Evolutionary conservation across 2,329 filamentous ascomycete species (phyloP).

Genomic region (Aspergillus piperis): DNA sequence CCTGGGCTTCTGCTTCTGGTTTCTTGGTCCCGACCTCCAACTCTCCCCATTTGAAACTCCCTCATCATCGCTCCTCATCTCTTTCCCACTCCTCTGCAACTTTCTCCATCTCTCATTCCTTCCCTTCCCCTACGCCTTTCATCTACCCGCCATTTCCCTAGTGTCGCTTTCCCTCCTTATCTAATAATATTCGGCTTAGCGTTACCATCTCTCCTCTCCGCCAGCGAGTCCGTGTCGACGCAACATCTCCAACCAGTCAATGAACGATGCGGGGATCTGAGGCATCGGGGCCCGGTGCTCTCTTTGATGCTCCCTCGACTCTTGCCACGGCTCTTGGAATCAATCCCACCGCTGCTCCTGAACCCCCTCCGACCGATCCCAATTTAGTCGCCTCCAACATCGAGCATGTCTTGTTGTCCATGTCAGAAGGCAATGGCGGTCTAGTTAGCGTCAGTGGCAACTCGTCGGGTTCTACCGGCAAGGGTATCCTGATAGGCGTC

Average conservation of each 20-base stretch:
- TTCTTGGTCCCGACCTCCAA: conserved; percentile 4
- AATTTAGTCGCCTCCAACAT: conserved; percentile 31
- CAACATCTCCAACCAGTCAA: conserved; percentile 25
- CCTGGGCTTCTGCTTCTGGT: neutral
- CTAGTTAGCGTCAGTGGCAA: conserved; percentile 40
- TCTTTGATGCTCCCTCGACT: conserved; percentile 38
- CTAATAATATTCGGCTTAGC: conserved; percentile 15
- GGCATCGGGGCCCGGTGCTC: conserved; percentile 40
- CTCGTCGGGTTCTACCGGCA: conserved; percentile 58
- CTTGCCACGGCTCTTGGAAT: conserved; percentile 34
- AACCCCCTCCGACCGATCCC: conserved; percentile 16
- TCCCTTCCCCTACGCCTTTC: neutral
- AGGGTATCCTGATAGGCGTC: conserved; percentile 90
- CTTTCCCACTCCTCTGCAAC: neutral
- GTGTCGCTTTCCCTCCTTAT: conserved; percentile 15
- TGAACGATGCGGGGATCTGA: conserved; percentile 45
- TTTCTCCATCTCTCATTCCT: neutral
- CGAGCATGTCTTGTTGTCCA: conserved; percentile 40
- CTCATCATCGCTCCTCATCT: neutral
- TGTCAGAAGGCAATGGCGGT: conserved; percentile 25
- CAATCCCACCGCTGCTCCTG: conserved; percentile 26
- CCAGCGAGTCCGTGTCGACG: conserved; percentile 12
- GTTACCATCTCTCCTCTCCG: conserved; percentile 7
- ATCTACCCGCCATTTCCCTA: neutral
- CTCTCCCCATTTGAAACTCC: neutral